Conservation (phyloP, 2,329 filamentous ascomycete species). For the Sphaerulina populicola region DNA sequence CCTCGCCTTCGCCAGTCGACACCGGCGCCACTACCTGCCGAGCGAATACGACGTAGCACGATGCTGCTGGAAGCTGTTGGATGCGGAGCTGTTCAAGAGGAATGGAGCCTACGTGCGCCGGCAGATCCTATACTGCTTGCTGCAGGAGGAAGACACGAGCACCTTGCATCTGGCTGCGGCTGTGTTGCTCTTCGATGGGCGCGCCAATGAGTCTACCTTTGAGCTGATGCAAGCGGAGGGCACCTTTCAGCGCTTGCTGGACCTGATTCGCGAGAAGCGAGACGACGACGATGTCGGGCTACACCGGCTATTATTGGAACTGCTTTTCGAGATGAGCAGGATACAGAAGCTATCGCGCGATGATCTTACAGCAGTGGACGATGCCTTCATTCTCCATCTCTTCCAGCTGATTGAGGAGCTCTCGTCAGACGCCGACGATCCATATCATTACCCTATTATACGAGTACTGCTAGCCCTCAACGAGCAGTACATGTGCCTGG, state of each 20-base stretch:
- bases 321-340: constrained; percentile 93
- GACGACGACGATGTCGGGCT: constrained; percentile 37
- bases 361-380: constrained; percentile 62
- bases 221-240: constrained; percentile 80
- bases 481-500: constrained; percentile 88
- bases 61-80: constrained; percentile 71
- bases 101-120: constrained; percentile 82
- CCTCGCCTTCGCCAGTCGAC: constrained; percentile 66
- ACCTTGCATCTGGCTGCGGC: constrained; percentile 75
- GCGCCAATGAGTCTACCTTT: constrained; percentile 67
- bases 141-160: constrained; percentile 74
- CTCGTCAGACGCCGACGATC: constrained; percentile 79
- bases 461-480: constrained; percentile 91
- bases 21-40: constrained; percentile 62
- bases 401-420: constrained; percentile 81
- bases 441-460: constrained; percentile 93
- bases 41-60: constrained; percentile 70
- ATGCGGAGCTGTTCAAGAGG: constrained; percentile 62
- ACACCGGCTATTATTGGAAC: constrained; percentile 72
- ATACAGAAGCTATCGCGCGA: constrained; percentile 71
- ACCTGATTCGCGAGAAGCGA: constrained; percentile 62
- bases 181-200: constrained; percentile 80
- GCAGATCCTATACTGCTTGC: constrained; percentile 83
- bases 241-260: constrained; percentile 73
- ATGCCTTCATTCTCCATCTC: constrained; percentile 74